Base-by-base conservation (phyloP, 768 basidiomycete species). In the Tylopilus balloui region DNA sequence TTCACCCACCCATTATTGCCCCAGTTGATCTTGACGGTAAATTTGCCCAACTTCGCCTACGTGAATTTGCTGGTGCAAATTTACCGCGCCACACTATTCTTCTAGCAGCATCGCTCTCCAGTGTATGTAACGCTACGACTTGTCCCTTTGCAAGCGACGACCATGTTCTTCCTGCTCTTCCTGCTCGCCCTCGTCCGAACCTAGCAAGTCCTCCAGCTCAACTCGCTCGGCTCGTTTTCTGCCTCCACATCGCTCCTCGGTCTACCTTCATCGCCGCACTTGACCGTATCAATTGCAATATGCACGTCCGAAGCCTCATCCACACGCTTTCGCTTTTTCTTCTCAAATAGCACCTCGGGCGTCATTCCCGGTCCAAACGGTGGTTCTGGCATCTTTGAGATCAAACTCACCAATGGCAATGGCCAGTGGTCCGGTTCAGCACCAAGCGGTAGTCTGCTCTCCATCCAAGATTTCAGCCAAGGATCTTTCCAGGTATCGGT, bases 401-500 rank as follows among this genome's bases (percentile, higher is more conserved):
- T 87, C 15, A 47, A 42, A 0, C 45, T 84, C 28, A 47, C 63
- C 9, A 58, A 73, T 37, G 86, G 84, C 2, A 63, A 65, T 15
- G 85, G 82, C 4, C 67, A 53, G 25, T 84, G 80, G 75, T 73
- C 70, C 0, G 79, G 80, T 0, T 21, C 55, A 14, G 72, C 78
- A 35, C 51, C 61, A 0, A 56, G 65, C 4, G 83, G 82, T 1
- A 84, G 79, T 1, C 66, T 77, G 19, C 59, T 89, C 21, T 71
- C 75, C 0, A 73, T 85, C 7, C 71, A 76, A 36, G 61, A 62
- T 24, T 59, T 61, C 35, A 64, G 60, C 14, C 63, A 72, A 37
- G 66, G 74, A 23, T 66, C 77, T 0, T 83, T 86, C 50, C 78
- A 89, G 58, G 55, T 88, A 12, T 80, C 76, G 3, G 68, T 83